phyloP scores from a whole-genome alignment of 306 rosid genomes.

The Sesbania bispinosa region DNA sequence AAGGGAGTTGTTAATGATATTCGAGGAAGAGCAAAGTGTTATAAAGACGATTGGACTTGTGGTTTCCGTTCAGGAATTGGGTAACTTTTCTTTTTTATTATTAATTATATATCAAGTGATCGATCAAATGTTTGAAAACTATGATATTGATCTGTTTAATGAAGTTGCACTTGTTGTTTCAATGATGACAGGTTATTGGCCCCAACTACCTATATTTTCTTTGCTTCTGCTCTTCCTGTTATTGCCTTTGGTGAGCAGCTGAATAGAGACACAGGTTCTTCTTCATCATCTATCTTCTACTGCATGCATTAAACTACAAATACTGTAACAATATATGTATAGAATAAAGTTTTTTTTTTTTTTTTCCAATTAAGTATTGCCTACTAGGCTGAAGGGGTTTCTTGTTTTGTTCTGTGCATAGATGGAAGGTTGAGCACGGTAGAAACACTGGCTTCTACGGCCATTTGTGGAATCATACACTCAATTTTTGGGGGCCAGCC shows the following conservation, averaged over 20 bases:
- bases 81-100: no score
- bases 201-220: conserved; percentile 56
- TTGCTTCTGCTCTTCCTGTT: conserved; percentile 72
- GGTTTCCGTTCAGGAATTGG: conserved; percentile 59
- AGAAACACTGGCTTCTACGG: conserved; percentile 78
- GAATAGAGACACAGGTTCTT: conserved; percentile 54
- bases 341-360: no score
- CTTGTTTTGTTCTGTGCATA: conserved; percentile 9
- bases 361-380: no score
- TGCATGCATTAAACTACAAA: no score
- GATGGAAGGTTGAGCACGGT: conserved; percentile 84
- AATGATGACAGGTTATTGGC: conserved; percentile 48
- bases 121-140: no score
- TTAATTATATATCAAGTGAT: no score
- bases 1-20: conserved; percentile 51
- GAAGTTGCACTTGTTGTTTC: neutral
- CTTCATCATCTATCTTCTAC: neutral
- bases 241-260: conserved; percentile 63
- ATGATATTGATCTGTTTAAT: neutral
- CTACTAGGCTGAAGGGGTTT: neutral
- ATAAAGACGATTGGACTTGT: conserved; percentile 60
- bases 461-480: conserved; percentile 79
- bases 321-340: no score
- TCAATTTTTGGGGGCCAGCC: conserved; percentile 83
- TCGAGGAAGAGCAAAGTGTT: conserved; percentile 53